A percentile compares a stretch with the other conserved stretches of the same genome.
Evolutionary conservation across 805 yeast genomes (phyloP).

Genomic region (Wickerhamomyces bisporus): DNA sequence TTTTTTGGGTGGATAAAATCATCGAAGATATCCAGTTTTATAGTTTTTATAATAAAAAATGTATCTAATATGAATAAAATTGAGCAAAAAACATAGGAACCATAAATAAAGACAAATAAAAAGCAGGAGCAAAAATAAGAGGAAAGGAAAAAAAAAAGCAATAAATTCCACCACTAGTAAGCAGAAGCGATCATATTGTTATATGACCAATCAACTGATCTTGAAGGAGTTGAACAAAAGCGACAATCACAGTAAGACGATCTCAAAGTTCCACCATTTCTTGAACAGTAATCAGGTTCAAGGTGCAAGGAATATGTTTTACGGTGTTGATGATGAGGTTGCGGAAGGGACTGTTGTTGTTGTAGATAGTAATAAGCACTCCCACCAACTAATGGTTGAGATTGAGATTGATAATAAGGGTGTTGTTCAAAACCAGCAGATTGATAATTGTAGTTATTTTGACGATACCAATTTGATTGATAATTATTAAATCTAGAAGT

Average conservation of each 20-base stretch:
- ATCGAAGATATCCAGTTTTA: too few species aligned
- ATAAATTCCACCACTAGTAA: too few species aligned
- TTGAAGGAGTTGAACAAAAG: constrained; percentile 17
- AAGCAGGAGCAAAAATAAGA: not conserved
- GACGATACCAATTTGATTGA: constrained; percentile 7
- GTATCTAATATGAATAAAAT: too few species aligned
- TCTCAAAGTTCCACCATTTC: constrained; percentile 20
- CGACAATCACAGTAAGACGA: constrained; percentile 20
- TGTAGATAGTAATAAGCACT: not conserved
- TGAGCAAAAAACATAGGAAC: too few species aligned
- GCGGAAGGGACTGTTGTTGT: not conserved
- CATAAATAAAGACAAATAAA: too few species aligned
- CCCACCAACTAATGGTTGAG: too few species aligned
- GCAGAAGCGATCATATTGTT: constrained; percentile 11
- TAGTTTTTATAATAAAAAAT: too few species aligned
- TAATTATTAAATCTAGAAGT: constrained; percentile 7
- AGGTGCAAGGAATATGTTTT: constrained; percentile 14
- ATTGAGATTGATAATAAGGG: not conserved
- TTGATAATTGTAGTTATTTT: constrained; percentile 7
- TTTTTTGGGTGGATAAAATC: too few species aligned
- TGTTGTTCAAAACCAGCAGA: constrained; percentile 12
- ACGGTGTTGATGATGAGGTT: constrained; percentile 9
- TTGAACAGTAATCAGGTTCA: constrained; percentile 20
- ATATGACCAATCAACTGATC: constrained; percentile 20
- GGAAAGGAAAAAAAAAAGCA: too few species aligned